A percentile compares a stretch with the other conserved stretches of the same genome.
Conservation (phyloP, 768 basidiomycete species). For the Mycena vulgaris region DNA sequence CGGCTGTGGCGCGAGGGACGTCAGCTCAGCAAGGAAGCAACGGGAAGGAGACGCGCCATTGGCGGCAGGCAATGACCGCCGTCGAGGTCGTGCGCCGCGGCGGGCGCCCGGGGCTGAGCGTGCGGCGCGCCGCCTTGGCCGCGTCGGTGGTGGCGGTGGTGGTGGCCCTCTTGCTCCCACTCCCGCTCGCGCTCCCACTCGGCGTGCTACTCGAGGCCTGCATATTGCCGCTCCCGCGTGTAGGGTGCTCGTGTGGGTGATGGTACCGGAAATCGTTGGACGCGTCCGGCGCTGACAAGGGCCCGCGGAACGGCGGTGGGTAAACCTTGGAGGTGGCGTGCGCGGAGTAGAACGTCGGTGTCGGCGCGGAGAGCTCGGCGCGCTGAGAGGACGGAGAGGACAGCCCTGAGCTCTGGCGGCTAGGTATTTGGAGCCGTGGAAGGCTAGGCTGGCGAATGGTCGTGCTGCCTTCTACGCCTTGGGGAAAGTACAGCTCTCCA, state of each 20-base stretch:
- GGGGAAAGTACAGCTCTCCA: neutral
- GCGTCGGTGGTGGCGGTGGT: neutral
- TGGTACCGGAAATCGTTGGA: constrained; percentile 23
- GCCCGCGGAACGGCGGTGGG: constrained; percentile 15
- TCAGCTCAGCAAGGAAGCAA: neutral
- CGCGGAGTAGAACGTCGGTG: constrained; percentile 1
- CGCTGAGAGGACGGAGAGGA: constrained; percentile 2
- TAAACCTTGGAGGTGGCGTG: constrained; percentile 4
- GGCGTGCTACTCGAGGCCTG: neutral
- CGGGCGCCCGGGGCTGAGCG: neutral
- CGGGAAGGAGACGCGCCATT: constrained; percentile 29
- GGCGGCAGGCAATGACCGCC: constrained; percentile 33
- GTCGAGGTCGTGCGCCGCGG: constrained; percentile 24
- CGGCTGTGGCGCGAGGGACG: constrained; percentile 53
- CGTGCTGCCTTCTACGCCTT: constrained; percentile 1
- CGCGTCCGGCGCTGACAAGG: constrained; percentile 23
- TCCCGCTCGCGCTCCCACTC: neutral
- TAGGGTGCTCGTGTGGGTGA: constrained; percentile 10
- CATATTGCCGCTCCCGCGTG: constrained; percentile 3
- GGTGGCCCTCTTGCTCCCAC: too few relatives aligned
- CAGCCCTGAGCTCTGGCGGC: neutral
- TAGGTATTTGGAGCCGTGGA: constrained; percentile 26
- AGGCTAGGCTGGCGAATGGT: constrained; percentile 17
- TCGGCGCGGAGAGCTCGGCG: neutral
- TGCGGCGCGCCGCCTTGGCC: neutral